A percentile compares a stretch with the other conserved stretches of the same genome.
Conservation (phyloP, 176 grass and related monocot species). For the Saccharum officinarum region DNA sequence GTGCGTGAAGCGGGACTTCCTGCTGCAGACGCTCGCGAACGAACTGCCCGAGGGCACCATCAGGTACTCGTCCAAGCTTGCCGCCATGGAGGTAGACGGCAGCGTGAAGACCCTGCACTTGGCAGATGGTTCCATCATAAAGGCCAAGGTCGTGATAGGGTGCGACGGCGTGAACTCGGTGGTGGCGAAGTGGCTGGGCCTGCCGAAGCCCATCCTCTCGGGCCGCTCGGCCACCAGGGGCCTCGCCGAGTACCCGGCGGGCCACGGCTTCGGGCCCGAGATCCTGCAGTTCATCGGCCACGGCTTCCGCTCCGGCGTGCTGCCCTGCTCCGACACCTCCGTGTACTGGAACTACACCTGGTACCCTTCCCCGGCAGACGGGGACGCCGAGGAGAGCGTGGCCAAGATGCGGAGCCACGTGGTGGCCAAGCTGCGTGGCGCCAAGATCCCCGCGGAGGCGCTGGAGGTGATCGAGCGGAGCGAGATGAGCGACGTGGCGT, state of each 20-base stretch:
- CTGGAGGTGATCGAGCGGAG: slow-evolving; percentile 56
- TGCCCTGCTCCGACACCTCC: slow-evolving; percentile 54
- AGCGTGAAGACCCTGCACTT: slow-evolving; percentile 54
- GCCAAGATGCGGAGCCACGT: slow-evolving; percentile 56
- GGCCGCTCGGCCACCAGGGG: slow-evolving; percentile 49
- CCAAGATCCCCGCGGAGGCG: slow-evolving; percentile 46
- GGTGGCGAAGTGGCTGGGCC: slow-evolving; percentile 55
- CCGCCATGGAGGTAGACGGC: slow-evolving; percentile 46
- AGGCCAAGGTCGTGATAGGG: slow-evolving; percentile 61
- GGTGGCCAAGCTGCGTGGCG: slow-evolving; percentile 26
- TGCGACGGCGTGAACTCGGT: slow-evolving; percentile 66
- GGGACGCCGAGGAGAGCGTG: slow-evolving; percentile 52
- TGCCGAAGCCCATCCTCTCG: slow-evolving; percentile 31
- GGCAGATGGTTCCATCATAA: slow-evolving; percentile 66
- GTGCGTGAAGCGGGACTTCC: slow-evolving; percentile 60
- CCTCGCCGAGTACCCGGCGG: slow-evolving; percentile 36
- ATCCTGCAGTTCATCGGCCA: slow-evolving; percentile 54
- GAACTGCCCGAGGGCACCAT: slow-evolving; percentile 67
- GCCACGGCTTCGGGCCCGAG: slow-evolving; percentile 52
- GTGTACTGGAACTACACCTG: slow-evolving; percentile 88
- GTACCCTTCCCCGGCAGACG: slow-evolving; percentile 40
- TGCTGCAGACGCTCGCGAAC: slow-evolving; percentile 54
- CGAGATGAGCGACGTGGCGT: slow-evolving; percentile 66
- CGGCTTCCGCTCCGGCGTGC: slow-evolving; percentile 54
- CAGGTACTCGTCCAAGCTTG: slow-evolving; percentile 77